Conservation (phyloP, 2,329 filamentous ascomycete species). For the Xylaria sp. region DNA sequence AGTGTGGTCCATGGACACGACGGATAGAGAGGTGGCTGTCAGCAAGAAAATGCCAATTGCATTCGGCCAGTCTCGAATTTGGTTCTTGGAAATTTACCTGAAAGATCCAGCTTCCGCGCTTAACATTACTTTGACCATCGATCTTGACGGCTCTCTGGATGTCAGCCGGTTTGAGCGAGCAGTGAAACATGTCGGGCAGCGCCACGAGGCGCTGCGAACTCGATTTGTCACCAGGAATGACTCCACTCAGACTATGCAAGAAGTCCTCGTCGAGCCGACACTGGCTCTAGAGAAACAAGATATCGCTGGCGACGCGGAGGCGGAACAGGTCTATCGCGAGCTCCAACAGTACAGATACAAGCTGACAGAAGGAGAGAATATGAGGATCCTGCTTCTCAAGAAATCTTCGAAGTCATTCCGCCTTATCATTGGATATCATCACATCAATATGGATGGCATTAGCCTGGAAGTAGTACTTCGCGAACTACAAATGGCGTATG, state of each 20-base stretch:
- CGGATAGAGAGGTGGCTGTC: too few relatives aligned
- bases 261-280: neutral
- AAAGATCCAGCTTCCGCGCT: slow-evolving; percentile 48
- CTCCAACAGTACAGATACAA: slow-evolving; percentile 34
- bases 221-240: slow-evolving; percentile 33
- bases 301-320: neutral
- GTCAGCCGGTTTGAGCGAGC: slow-evolving; percentile 42
- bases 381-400: slow-evolving; percentile 5
- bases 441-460: slow-evolving; percentile 44
- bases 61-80: slow-evolving; percentile 48
- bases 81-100: slow-evolving; percentile 43
- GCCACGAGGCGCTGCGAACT: slow-evolving; percentile 45
- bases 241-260: slow-evolving; percentile 8
- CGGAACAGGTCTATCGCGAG: neutral
- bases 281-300: neutral
- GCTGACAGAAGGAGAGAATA: neutral
- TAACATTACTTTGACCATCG: slow-evolving; percentile 45
- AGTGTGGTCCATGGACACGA: too few relatives aligned
- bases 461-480: slow-evolving; percentile 41
- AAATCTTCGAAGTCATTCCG: neutral
- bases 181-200: slow-evolving; percentile 38
- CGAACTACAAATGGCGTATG: slow-evolving; percentile 25
- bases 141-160: slow-evolving; percentile 42
- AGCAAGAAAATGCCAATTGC: slow-evolving; percentile 40
- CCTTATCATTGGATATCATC: slow-evolving; percentile 10